A percentile compares a stretch with the other conserved stretches of the same genome.
These are phyloP conservation scores for Nematodospora anomalae DNA, from an alignment of 1,139 yeast genomes.

Conservation along the genomic window DNA sequence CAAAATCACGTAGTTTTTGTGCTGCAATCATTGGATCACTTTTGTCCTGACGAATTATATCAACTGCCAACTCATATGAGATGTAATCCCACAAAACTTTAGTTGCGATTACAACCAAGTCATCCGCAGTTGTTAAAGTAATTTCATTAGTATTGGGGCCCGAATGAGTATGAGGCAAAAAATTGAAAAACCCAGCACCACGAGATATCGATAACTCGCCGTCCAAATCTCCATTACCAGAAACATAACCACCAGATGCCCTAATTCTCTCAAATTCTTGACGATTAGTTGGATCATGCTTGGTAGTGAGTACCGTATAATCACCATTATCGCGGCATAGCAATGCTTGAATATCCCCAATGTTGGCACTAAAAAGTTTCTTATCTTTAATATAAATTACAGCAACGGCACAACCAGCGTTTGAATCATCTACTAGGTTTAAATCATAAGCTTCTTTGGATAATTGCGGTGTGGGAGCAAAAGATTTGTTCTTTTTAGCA, in stretches of 20 bases:
- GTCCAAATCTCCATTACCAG: slow-evolving; percentile 82
- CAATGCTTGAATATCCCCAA: slow-evolving; percentile 88
- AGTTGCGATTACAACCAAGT: slow-evolving; percentile 83
- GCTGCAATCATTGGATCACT: slow-evolving; percentile 91
- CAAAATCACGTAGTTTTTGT: slow-evolving; percentile 89
- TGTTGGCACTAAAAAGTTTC: slow-evolving; percentile 76
- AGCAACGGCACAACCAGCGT: slow-evolving; percentile 86
- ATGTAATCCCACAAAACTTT: slow-evolving; percentile 83
- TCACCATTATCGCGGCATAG: slow-evolving; percentile 82
- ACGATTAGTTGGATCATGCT: slow-evolving; percentile 82
- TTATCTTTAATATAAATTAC: slow-evolving; percentile 75
- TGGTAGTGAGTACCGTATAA: slow-evolving; percentile 65
- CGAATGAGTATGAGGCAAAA: slow-evolving; percentile 85
- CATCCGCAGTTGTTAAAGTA: slow-evolving; percentile 69
- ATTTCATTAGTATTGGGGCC: slow-evolving; percentile 76
- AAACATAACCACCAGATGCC: slow-evolving; percentile 87
- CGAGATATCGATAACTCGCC: slow-evolving; percentile 82
- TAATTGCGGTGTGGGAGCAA: slow-evolving; percentile 23
- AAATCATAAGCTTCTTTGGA: slow-evolving; percentile 46
- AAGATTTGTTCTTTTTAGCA: slow-evolving; percentile 33
- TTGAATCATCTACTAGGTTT: slow-evolving; percentile 58
- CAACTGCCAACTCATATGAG: slow-evolving; percentile 84
- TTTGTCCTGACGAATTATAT: slow-evolving; percentile 79
- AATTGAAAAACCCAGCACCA: slow-evolving; percentile 87
- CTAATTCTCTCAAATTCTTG: slow-evolving; percentile 85